These are phyloP conservation scores for Agaricus sinodeliciosus DNA, from an alignment of 768 basidiomycete genomes.

Conservation along the genomic window DNA sequence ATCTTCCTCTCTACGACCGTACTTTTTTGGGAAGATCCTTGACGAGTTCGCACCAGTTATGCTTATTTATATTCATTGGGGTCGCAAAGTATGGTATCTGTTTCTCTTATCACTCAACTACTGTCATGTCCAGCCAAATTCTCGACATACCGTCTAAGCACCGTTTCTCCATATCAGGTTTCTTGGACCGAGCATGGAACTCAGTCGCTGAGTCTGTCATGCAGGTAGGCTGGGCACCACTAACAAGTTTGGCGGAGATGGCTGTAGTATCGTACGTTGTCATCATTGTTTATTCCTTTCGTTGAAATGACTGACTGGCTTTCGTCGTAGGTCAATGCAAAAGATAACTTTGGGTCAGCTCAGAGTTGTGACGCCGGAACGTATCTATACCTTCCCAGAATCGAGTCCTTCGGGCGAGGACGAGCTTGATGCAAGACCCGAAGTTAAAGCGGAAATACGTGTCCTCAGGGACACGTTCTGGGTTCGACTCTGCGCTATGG, in stretches of 20 bases:
- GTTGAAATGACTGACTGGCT: background rate
- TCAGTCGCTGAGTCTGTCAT: constrained; percentile 33
- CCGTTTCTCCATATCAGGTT: constrained; percentile 33
- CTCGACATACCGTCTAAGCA: constrained; percentile 37
- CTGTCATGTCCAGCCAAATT: constrained; percentile 23
- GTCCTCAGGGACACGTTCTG: constrained; percentile 51
- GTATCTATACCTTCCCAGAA: constrained; percentile 39
- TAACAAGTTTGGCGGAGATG: constrained; percentile 34
- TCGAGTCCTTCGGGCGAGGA: constrained; percentile 10
- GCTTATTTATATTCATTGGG: too few relatives aligned
- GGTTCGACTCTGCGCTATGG: constrained; percentile 50
- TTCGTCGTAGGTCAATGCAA: constrained; percentile 30
- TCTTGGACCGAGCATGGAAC: constrained; percentile 38
- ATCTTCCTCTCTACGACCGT: too few relatives aligned
- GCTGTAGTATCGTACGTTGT: constrained; percentile 39
- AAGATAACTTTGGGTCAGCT: constrained; percentile 44
- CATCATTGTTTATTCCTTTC: background rate
- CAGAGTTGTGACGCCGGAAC: constrained; percentile 35
- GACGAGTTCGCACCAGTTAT: too few relatives aligned
- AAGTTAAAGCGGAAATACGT: constrained; percentile 35
- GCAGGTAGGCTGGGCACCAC: constrained; percentile 35
- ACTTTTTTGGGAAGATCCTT: too few relatives aligned
- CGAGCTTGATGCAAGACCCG: constrained; percentile 13
- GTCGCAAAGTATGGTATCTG: background rate
- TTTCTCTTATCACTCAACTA: background rate